phyloP scores from a whole-genome alignment of 768 basidiomycete genomes.

The Suillus subaureus region DNA sequence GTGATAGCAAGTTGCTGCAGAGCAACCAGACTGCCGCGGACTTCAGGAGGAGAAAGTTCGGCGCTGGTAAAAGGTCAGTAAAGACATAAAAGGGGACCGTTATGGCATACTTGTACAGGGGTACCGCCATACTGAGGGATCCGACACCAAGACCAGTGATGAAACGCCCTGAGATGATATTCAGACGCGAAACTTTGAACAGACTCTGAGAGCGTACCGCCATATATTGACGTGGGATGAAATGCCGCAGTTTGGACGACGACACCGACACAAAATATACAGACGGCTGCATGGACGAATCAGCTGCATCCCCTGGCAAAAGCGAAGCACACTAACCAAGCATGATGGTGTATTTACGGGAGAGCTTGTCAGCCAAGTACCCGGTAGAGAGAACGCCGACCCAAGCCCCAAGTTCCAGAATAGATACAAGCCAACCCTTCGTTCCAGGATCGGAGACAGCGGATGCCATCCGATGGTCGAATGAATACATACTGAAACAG shows the following conservation, averaged over 20 bases:
- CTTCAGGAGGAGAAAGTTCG: conserved; percentile 76
- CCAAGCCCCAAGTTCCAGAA: conserved; percentile 78
- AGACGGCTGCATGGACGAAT: conserved; percentile 44
- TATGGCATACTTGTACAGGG: conserved; percentile 60
- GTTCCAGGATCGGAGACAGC: conserved; percentile 52
- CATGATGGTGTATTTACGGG: conserved; percentile 72
- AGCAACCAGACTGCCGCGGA: conserved; percentile 78
- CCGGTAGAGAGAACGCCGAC: conserved; percentile 74
- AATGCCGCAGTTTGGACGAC: conserved; percentile 68
- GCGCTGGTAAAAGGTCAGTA: conserved; percentile 27
- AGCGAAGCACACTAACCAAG: conserved; percentile 40
- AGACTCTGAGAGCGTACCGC: conserved; percentile 37
- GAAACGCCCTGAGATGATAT: conserved; percentile 51
- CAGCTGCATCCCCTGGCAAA: neutral
- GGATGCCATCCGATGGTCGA: conserved; percentile 54
- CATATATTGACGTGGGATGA: conserved; percentile 64
- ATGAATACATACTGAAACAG: conserved; percentile 48
- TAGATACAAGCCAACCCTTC: conserved; percentile 75
- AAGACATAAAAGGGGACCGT: neutral
- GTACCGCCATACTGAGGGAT: conserved; percentile 81
- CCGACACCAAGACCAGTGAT: conserved; percentile 83
- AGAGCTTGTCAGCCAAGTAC: conserved; percentile 70
- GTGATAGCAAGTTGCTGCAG: conserved; percentile 84
- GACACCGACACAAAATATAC: conserved; percentile 70
- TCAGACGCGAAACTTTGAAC: neutral